Percentiles rank a stretch among this genome's conserved stretches.
Conservation (phyloP, 306 rosid genomes). For the Prosopis cineraria region DNA sequence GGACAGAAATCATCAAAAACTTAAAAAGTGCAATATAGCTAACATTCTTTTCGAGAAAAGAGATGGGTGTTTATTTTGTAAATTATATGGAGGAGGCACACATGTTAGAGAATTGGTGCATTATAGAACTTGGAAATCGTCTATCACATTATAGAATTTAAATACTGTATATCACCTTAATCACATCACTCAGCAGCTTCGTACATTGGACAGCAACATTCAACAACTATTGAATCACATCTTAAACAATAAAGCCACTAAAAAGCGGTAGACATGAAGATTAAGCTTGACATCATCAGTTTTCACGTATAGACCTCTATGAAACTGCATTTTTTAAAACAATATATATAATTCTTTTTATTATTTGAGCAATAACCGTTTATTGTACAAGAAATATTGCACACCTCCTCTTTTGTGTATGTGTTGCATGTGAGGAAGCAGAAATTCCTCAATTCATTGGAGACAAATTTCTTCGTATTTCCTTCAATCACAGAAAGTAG, state of each 20-base stretch:
- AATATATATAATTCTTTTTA: neutral
- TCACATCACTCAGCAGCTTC: too few species aligned
- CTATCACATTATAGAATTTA: neutral
- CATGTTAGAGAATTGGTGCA: neutral
- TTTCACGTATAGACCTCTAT: neutral
- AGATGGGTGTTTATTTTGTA: neutral
- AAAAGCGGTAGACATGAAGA: neutral
- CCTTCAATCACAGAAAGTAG: slow-evolving; percentile 31
- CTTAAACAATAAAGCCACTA: too few species aligned
- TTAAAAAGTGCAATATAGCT: neutral
- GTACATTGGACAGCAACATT: too few species aligned
- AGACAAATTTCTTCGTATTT: slow-evolving; percentile 69
- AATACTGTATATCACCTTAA: too few species aligned
- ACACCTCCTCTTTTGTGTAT: slow-evolving; percentile 61
- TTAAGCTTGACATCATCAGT: neutral
- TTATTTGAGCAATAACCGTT: neutral
- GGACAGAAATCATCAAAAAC: neutral
- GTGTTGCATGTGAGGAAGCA: slow-evolving; percentile 64
- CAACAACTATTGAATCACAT: too few species aligned
- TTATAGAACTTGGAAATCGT: neutral
- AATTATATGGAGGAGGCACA: neutral
- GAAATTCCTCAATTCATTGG: slow-evolving; percentile 58
- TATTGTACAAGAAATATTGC: neutral
- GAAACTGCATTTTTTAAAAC: neutral
- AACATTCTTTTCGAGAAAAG: neutral